phyloP scores from a whole-genome alignment of 225 moss, liverwort and hornwort species.

The Marchantia paleacea region DNA sequence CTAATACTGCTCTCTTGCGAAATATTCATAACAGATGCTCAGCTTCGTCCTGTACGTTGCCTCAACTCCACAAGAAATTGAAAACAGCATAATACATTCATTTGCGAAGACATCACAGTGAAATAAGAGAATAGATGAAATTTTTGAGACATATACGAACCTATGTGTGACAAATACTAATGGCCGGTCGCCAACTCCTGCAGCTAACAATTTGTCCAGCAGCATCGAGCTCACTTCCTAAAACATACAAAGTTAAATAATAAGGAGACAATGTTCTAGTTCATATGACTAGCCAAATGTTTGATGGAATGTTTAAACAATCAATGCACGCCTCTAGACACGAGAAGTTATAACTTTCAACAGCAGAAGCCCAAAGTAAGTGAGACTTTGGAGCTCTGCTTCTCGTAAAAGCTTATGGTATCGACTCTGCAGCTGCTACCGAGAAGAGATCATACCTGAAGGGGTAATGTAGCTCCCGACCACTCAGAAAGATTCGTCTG shows the following conservation, averaged over 20 bases:
- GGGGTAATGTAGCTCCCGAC: slow-evolving; percentile 97
- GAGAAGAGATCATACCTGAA: slow-evolving; percentile 55
- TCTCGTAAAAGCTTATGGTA: background rate
- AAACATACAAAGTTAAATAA: background rate
- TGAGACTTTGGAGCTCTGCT: background rate
- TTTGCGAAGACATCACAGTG: background rate
- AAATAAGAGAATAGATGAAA: too few relatives aligned
- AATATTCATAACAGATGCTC: background rate
- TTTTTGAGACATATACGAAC: slow-evolving; percentile 32
- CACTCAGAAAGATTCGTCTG: slow-evolving; percentile 98
- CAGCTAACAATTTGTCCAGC: slow-evolving; percentile 91
- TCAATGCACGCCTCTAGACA: background rate
- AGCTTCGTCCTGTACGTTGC: background rate
- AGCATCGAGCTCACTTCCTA: slow-evolving; percentile 99
- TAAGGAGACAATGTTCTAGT: background rate
- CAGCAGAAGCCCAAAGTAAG: background rate
- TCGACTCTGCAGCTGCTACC: too few relatives aligned
- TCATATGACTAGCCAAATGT: background rate
- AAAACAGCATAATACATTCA: background rate
- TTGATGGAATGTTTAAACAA: background rate
- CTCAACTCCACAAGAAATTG: background rate
- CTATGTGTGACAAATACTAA: slow-evolving; percentile 92
- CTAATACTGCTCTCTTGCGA: background rate
- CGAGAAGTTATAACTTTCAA: too few relatives aligned
- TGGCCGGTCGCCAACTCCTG: slow-evolving; percentile 94